A percentile compares a stretch with the other conserved stretches of the same genome.
Evolutionary conservation across 2,329 filamentous ascomycete genomes (phyloP).

Genomic region (Berkeleyomyces basicola): DNA sequence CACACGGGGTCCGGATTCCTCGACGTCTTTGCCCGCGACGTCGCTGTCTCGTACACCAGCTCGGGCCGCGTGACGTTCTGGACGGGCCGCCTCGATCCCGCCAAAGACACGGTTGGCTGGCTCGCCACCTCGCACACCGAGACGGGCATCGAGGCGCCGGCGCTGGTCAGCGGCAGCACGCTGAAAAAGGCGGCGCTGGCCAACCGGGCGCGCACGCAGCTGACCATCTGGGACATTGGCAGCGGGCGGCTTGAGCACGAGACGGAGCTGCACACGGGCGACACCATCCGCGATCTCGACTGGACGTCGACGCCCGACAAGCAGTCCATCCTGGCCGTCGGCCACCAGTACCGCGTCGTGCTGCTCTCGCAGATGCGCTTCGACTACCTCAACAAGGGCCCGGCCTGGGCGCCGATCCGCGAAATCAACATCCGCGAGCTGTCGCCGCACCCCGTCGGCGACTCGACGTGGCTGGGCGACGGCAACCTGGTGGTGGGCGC

Average conservation of each 20-base stretch:
- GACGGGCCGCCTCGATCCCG: constrained; percentile 57
- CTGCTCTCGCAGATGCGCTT: constrained; percentile 78
- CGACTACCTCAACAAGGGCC: constrained; percentile 73
- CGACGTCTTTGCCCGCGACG: constrained; percentile 71
- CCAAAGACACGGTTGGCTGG: constrained; percentile 54
- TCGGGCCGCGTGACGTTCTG: constrained; percentile 65
- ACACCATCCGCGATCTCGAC: constrained; percentile 71
- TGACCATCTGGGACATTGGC: constrained; percentile 85
- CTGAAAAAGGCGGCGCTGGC: constrained; percentile 77
- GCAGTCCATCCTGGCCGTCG: constrained; percentile 81
- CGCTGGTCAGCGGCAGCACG: constrained; percentile 69
- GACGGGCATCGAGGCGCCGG: constrained; percentile 55
- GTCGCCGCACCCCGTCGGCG: constrained; percentile 79
- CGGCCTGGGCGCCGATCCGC: constrained; percentile 75
- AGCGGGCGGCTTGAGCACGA: constrained; percentile 69
- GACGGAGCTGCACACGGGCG: constrained; percentile 53
- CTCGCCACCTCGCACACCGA: constrained; percentile 66
- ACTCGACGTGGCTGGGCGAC: constrained; percentile 78
- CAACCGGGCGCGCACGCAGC: constrained; percentile 50
- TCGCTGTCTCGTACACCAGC: constrained; percentile 70
- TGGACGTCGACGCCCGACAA: constrained; percentile 86
- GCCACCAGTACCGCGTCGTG: constrained; percentile 71
- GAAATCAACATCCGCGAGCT: constrained; percentile 68
- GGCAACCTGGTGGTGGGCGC: constrained; percentile 76
- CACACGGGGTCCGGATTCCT: constrained; percentile 60